A percentile compares a stretch with the other conserved stretches of the same genome.
Conservation (phyloP, 208 protist genomes). For the Borovskyia barvae region DNA sequence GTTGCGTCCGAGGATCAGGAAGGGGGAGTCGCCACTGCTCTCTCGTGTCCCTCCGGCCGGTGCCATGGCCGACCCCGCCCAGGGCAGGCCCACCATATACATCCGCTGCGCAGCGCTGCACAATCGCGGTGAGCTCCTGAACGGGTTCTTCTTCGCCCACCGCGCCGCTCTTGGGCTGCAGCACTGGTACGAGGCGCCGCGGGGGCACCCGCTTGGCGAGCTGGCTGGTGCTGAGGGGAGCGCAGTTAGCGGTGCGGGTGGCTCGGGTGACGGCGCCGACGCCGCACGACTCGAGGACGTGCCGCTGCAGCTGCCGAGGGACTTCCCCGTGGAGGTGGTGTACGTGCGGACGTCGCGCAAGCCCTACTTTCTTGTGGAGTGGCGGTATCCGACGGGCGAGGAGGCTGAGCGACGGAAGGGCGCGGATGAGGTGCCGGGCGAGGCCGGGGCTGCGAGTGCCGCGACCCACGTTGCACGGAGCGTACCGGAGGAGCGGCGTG, state of each 20-base stretch:
- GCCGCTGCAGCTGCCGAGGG: constrained; percentile 22
- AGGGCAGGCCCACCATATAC: constrained; percentile 65
- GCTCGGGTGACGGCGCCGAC: not conserved
- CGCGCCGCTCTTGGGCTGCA: constrained; percentile 36
- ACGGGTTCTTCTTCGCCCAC: constrained; percentile 65
- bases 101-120: constrained; percentile 55
- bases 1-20: no score
- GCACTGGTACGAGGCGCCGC: constrained; percentile 28
- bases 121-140: constrained; percentile 68
- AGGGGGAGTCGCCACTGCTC: no score
- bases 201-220: no score
- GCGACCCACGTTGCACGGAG: not conserved
- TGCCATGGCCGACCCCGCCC: not conserved
- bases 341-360: constrained; percentile 62
- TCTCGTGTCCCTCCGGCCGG: no score
- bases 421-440: not conserved
- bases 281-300: no score
- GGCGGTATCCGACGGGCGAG: constrained; percentile 40
- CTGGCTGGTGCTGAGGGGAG: no score
- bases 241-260: no score
- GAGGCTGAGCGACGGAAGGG: constrained; percentile 29
- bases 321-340: constrained; percentile 73
- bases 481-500: constrained; percentile 4
- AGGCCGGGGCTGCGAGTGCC: not conserved
- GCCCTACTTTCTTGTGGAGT: constrained; percentile 86